Base-by-base conservation (phyloP, 2,329 filamentous ascomycete species). In the Emmonsia crescens region DNA sequence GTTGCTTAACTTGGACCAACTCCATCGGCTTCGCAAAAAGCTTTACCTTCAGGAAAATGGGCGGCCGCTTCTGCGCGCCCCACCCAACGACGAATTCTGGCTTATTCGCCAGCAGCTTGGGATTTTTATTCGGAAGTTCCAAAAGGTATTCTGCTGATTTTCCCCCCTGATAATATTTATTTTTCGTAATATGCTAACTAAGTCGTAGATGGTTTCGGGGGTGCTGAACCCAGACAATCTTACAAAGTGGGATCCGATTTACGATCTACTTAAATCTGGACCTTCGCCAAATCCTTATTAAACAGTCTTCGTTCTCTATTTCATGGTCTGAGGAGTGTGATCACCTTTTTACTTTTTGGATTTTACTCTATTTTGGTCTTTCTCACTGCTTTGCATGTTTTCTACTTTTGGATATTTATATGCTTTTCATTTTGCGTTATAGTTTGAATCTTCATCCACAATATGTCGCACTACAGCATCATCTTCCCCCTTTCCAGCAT, bases 21-120 rank as follows among this genome's bases (percentile, higher is more conserved):
- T 63, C 27, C 52, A 54, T n/a, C 62, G 59, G n/a, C 54, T 63
- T 29, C 49, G 38, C 49, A 29, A 29, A n/a, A 54, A 62, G 49
- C 49, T 62, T 14, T 38, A 40, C 19, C 19, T 56, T 24, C n/a
- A 56, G 5, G 31, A 38, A 5, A 21, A 33, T 40, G 52, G 52
- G 5, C 52, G n/a, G 33, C 52, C 52, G 24, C 31, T 16, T 16
- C 33, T 56, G 5, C 33, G 31, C 14, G 31, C 31, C 19, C 52
- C 52, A 27, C 19, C 31, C 5, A 9, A 54, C 31, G 31, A 40
- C 16, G 31, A 16, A 38, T 56, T 56, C 10, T 14, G 31, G 5
- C 9, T 24, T 40, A 19, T 56, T 24, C 52, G 52, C 3, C n/a
- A 3, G 14, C 21, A 40, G 10, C 21, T 40, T 40, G 52, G 31